These are phyloP conservation scores for Suhomyces sp. DNA, from an alignment of 805 yeast species.

Conservation along the genomic window DNA sequence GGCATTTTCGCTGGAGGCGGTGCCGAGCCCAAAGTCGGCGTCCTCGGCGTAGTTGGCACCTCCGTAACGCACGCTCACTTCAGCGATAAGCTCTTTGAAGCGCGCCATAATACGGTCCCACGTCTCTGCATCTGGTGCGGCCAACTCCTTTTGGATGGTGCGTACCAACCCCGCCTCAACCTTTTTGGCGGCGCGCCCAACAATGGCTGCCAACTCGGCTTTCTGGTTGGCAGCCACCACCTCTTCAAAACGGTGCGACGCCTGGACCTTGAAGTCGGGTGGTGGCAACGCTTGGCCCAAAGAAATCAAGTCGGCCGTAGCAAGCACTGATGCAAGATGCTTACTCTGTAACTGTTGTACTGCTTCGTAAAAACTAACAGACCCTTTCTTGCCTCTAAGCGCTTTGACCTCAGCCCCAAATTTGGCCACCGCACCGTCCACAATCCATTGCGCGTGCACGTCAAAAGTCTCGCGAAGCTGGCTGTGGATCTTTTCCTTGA, in stretches of 20 bases:
- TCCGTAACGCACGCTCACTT: constrained; percentile 9
- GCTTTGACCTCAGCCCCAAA: constrained; percentile 9
- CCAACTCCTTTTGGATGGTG: constrained; percentile 5
- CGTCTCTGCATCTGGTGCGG: constrained; percentile 16
- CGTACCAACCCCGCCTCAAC: constrained; percentile 46
- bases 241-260: constrained; percentile 39
- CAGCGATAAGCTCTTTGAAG: constrained; percentile 20
- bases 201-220: constrained; percentile 30
- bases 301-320: constrained; percentile 12
- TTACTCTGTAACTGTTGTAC: not conserved
- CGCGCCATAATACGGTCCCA: constrained; percentile 19
- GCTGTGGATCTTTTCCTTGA: constrained; percentile 47
- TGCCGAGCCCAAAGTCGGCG: constrained; percentile 68
- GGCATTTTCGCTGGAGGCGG: constrained; percentile 40
- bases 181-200: constrained; percentile 43
- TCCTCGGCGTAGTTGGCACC: not conserved
- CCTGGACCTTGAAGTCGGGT: constrained; percentile 5
- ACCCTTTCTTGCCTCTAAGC: constrained; percentile 10
- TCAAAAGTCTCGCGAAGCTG: constrained; percentile 39
- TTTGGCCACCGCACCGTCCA: constrained; percentile 11
- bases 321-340: not conserved
- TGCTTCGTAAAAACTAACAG: not conserved
- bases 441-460: constrained; percentile 19
- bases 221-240: constrained; percentile 37
- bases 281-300: constrained; percentile 12